Percentiles rank a stretch among this genome's conserved stretches.
These are phyloP conservation scores for Coemansia sp. DNA, from an alignment of 192 early-diverging fungal genomes.

Conservation along the genomic window DNA sequence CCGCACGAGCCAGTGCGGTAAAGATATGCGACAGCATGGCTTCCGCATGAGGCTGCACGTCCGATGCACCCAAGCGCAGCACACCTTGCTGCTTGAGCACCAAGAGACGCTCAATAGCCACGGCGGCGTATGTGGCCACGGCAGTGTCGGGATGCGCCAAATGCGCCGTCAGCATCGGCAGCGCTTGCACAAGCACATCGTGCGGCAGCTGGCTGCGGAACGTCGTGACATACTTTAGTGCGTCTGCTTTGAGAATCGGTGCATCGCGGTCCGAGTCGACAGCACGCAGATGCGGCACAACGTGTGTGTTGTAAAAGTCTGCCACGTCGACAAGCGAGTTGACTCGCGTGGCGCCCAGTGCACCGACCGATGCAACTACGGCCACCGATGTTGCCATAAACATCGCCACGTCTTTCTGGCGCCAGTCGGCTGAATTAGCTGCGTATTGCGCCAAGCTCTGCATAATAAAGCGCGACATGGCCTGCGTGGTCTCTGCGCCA, in stretches of 20 bases:
- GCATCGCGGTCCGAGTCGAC: conserved; percentile 63
- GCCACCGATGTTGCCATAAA: conserved; percentile 89
- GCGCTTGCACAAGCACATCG: conserved; percentile 67
- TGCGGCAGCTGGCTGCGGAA: conserved; percentile 93
- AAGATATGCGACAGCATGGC: conserved; percentile 72
- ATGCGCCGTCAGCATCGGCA: conserved; percentile 78
- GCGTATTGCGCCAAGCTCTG: conserved; percentile 70
- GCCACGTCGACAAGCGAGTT: conserved; percentile 82
- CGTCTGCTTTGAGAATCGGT: conserved; percentile 91
- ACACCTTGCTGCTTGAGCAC: conserved; percentile 64
- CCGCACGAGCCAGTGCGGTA: conserved; percentile 67
- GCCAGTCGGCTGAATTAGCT: conserved; percentile 77
- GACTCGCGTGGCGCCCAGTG: conserved; percentile 79
- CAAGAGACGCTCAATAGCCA: conserved; percentile 87
- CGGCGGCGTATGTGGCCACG: conserved; percentile 89
- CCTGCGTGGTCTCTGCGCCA: conserved; percentile 76
- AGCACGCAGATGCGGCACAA: conserved; percentile 79
- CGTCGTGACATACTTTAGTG: conserved; percentile 89
- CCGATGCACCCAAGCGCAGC: conserved; percentile 62
- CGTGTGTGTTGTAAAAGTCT: conserved; percentile 77
- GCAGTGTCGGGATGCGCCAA: conserved; percentile 77
- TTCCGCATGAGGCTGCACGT: conserved; percentile 69
- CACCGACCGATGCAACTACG: conserved; percentile 69
- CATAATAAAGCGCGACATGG: conserved; percentile 74
- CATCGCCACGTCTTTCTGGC: conserved; percentile 92